Conservation (phyloP, 1,284 basidiomycete genomes). For the Mrakiaceae sp. region DNA sequence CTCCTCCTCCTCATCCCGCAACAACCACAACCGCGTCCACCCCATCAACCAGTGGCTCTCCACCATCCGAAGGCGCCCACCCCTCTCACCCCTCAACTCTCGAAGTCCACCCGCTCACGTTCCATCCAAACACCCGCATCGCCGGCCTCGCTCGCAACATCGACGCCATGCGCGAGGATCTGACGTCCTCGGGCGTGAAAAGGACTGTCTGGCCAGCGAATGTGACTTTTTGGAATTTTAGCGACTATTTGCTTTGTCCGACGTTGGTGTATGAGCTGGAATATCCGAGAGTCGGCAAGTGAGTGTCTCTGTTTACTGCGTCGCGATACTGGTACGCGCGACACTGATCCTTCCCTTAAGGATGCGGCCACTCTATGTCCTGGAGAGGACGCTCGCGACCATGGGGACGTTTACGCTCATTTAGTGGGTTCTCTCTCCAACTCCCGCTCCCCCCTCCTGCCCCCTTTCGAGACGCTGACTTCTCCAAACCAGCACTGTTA, state of each 20-base stretch:
- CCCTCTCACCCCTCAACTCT: conserved; percentile 23
- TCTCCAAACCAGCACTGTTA: conserved; percentile 42
- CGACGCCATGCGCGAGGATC: conserved; percentile 62
- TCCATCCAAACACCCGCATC: conserved; percentile 60
- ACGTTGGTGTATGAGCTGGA: conserved; percentile 93
- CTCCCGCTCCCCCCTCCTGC: too few relatives aligned
- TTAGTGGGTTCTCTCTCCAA: conserved; percentile 34
- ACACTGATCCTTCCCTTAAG: conserved; percentile 33
- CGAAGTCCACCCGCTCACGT: conserved; percentile 48
- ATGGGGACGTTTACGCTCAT: conserved; percentile 91
- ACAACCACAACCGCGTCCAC: conserved; percentile 28
- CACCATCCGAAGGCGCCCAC: too few relatives aligned
- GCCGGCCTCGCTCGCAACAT: conserved; percentile 63
- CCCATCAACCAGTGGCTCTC: conserved; percentile 37
- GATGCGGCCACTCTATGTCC: conserved; percentile 78
- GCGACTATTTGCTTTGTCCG: conserved; percentile 78
- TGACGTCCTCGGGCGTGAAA: conserved; percentile 52
- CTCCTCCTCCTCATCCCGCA: background rate
- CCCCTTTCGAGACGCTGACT: too few relatives aligned
- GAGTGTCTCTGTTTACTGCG: conserved; percentile 21
- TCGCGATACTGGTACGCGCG: background rate
- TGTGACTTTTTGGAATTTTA: conserved; percentile 71
- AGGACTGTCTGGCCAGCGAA: conserved; percentile 73
- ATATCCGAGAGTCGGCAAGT: conserved; percentile 80
- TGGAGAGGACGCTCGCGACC: conserved; percentile 90